Evolutionary conservation across 371 early-diverging fungal genomes (phyloP).

Genomic region (Gilbertella persicaria): DNA sequence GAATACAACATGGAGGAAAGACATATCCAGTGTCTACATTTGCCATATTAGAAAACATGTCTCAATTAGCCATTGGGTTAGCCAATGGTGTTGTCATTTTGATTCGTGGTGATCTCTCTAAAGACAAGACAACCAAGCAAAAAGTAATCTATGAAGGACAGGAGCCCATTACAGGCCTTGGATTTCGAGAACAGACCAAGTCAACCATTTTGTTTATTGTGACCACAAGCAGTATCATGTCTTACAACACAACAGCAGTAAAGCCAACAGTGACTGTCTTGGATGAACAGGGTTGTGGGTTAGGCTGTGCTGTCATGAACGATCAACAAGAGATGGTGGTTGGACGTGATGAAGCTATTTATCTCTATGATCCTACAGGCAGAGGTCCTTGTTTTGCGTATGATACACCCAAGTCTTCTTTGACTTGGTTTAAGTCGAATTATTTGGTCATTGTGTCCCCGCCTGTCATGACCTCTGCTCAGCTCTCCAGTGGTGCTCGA

Average conservation of each 20-base stretch:
- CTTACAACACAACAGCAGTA: slow-evolving; percentile 64
- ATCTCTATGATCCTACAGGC: slow-evolving; percentile 89
- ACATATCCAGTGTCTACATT: slow-evolving; percentile 80
- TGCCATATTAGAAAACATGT: slow-evolving; percentile 77
- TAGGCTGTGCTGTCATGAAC: slow-evolving; percentile 78
- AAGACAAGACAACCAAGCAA: slow-evolving; percentile 77
- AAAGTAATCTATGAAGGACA: slow-evolving; percentile 81
- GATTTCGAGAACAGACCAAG: slow-evolving; percentile 75
- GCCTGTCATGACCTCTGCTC: slow-evolving; percentile 48
- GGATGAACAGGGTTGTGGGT: slow-evolving; percentile 83
- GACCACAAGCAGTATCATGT: slow-evolving; percentile 68
- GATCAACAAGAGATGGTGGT: slow-evolving; percentile 80
- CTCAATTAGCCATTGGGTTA: slow-evolving; percentile 88
- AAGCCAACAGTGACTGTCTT: slow-evolving; percentile 63
- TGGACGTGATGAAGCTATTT: slow-evolving; percentile 89
- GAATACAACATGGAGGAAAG: slow-evolving; percentile 73
- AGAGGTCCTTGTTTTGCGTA: slow-evolving; percentile 93
- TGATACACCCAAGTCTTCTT: slow-evolving; percentile 75
- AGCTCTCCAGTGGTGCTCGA: slow-evolving; percentile 39
- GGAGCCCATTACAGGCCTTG: slow-evolving; percentile 85
- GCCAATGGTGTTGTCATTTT: slow-evolving; percentile 88
- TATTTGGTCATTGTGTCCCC: slow-evolving; percentile 80
- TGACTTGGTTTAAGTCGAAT: slow-evolving; percentile 75
- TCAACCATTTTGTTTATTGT: slow-evolving; percentile 73
- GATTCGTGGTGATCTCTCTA: slow-evolving; percentile 80